phyloP scores from a whole-genome alignment of 192 early-diverging fungal species.

The Coemansia sp. region DNA sequence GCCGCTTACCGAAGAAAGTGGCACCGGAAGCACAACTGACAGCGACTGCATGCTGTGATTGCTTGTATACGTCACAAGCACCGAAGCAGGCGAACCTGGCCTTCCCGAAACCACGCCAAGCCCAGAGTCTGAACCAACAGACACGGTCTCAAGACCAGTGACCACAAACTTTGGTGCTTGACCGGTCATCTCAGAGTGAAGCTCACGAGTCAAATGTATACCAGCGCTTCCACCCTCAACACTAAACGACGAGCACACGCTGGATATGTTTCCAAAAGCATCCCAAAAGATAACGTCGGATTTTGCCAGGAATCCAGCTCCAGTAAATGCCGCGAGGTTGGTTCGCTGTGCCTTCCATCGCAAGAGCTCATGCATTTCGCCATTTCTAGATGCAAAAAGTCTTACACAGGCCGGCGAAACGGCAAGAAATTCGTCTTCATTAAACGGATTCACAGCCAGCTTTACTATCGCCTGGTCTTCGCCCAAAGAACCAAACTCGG shows the following conservation, averaged over 20 bases:
- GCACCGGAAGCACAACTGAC: conserved; percentile 34
- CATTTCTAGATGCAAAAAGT: conserved; percentile 40
- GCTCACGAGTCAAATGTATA: conserved; percentile 35
- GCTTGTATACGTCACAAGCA: conserved; percentile 36
- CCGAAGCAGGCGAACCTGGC: conserved; percentile 7
- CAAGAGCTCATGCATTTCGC: conserved; percentile 43
- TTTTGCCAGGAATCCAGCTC: conserved; percentile 38
- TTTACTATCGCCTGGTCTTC: conserved; percentile 20
- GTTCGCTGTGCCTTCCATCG: conserved; percentile 44
- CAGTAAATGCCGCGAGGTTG: conserved; percentile 26
- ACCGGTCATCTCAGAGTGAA: conserved; percentile 15
- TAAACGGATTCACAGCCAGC: conserved; percentile 39
- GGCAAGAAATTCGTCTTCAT: conserved; percentile 53
- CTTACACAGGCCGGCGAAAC: conserved; percentile 37
- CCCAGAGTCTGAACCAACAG: conserved; percentile 16
- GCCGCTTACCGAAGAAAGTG: conserved; percentile 45
- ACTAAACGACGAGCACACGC: conserved; percentile 44
- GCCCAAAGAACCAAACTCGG: conserved; percentile 33
- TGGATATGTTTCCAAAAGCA: conserved; percentile 39
- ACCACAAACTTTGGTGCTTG: conserved; percentile 8
- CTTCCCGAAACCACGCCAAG: conserved; percentile 6
- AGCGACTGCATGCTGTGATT: conserved; percentile 20
- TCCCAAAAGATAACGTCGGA: conserved; percentile 50
- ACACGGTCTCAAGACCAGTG: conserved; percentile 17
- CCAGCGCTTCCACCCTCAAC: conserved; percentile 52